Conservation (phyloP, 805 yeast genomes). For the Cephaloascus fragrans region DNA sequence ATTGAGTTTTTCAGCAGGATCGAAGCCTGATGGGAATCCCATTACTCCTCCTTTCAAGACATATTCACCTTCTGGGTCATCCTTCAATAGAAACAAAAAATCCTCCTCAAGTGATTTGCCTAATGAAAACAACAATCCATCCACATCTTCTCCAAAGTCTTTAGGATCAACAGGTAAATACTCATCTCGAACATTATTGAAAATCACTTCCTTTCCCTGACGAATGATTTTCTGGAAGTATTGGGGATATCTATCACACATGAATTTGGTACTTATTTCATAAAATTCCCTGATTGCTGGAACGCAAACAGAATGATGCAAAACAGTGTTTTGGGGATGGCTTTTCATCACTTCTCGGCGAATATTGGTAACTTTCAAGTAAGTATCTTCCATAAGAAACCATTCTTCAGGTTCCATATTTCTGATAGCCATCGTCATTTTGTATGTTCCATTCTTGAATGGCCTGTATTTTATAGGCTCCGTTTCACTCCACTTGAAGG, state of each 20-base stretch:
- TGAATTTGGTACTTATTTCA: conserved; percentile 25
- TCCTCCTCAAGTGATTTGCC: conserved; percentile 51
- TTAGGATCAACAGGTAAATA: conserved; percentile 18
- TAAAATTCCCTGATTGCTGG: conserved; percentile 42
- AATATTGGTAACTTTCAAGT: conserved; percentile 31
- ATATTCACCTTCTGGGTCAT: conserved; percentile 43
- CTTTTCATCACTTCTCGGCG: conserved; percentile 22
- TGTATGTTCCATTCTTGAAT: conserved; percentile 50
- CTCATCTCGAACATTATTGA: conserved; percentile 32
- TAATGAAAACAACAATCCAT: conserved; percentile 12
- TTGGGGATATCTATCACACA: conserved; percentile 42
- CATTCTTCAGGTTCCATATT: conserved; percentile 40
- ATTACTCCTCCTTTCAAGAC: conserved; percentile 45
- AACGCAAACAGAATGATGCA: conserved; percentile 16
- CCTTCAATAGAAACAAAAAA: conserved; percentile 40
- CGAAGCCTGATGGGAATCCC: conserved; percentile 67
- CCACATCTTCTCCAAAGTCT: conserved; percentile 7
- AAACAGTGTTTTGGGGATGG: conserved; percentile 20
- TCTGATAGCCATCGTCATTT: conserved; percentile 54
- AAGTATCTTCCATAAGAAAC: conserved; percentile 54
- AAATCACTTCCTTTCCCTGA: conserved; percentile 10
- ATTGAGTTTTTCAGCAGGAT: conserved; percentile 44
- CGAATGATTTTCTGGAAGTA: conserved; percentile 25
- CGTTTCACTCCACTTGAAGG: conserved; percentile 32
- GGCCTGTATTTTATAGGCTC: conserved; percentile 44